A percentile compares a stretch with the other conserved stretches of the same genome.
Conservation (phyloP, 2,329 filamentous ascomycete species). For the Trichoderma guizhouense region DNA sequence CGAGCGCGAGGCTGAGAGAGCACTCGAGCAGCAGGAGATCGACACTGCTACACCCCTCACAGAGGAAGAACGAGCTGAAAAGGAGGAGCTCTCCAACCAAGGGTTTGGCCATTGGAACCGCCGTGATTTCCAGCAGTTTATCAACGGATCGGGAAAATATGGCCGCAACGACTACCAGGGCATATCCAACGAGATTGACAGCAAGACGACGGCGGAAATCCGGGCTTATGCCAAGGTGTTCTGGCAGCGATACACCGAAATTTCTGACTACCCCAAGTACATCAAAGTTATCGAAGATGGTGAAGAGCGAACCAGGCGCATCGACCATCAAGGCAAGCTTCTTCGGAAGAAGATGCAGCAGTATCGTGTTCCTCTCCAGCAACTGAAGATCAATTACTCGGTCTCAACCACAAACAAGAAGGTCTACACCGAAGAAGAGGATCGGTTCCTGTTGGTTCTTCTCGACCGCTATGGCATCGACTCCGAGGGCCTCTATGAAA, state of each 20-base stretch:
- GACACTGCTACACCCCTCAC: slow-evolving; percentile 86
- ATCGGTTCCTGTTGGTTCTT: slow-evolving; percentile 90
- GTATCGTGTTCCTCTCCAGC: slow-evolving; percentile 95
- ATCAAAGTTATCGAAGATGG: slow-evolving; percentile 87
- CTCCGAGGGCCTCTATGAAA: slow-evolving; percentile 83
- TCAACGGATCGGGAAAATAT: slow-evolving; percentile 92
- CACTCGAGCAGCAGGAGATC: slow-evolving; percentile 85
- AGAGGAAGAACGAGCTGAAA: slow-evolving; percentile 85
- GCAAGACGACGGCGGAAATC: slow-evolving; percentile 80
- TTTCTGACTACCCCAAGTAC: slow-evolving; percentile 84
- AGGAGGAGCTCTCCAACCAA: slow-evolving; percentile 73
- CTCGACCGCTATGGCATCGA: slow-evolving; percentile 91
- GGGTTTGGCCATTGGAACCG: slow-evolving; percentile 96
- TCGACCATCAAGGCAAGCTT: slow-evolving; percentile 89
- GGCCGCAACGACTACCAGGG: slow-evolving; percentile 80
- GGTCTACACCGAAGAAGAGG: slow-evolving; percentile 97
- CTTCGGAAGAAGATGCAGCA: slow-evolving; percentile 92
- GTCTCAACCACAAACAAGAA: slow-evolving; percentile 99
- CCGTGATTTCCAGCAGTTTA: slow-evolving; percentile 95
- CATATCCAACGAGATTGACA: slow-evolving; percentile 87
- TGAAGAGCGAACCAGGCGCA: slow-evolving; percentile 83
- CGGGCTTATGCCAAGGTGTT: slow-evolving; percentile 92
- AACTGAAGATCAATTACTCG: slow-evolving; percentile 98
- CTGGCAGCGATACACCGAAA: slow-evolving; percentile 91
- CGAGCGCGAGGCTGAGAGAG: slow-evolving; percentile 82